Conservation (phyloP, 2,329 filamentous ascomycete species). For the Colletotrichum sp. region DNA sequence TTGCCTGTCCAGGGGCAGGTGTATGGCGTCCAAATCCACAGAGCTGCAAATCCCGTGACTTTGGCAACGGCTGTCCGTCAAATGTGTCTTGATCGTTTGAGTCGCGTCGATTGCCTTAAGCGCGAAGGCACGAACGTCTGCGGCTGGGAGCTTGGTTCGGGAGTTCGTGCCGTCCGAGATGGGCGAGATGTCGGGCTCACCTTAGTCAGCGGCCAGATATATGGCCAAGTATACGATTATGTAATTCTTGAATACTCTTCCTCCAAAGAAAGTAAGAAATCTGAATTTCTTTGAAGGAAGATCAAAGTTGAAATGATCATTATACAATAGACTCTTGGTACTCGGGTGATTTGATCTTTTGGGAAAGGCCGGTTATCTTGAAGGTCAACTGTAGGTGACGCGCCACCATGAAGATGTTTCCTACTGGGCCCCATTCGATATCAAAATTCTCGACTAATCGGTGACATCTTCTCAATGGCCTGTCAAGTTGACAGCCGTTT, state of each 20-base stretch:
- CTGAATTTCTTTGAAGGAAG: too few species aligned
- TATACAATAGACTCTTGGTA: not conserved
- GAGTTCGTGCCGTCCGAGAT: not conserved
- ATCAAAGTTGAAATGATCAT: not conserved
- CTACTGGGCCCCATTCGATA: too few species aligned
- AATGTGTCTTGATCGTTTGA: not conserved
- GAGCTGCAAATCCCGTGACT: not conserved
- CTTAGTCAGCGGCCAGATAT: not conserved
- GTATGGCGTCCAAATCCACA: not conserved
- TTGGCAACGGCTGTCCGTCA: not conserved
- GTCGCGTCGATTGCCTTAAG: not conserved
- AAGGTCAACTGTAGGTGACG: not conserved
- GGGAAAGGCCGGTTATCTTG: not conserved
- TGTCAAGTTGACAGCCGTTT: not conserved
- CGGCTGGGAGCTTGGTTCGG: not conserved
- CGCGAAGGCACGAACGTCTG: slow-evolving; percentile 1
- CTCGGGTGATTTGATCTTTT: not conserved
- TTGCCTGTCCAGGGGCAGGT: not conserved
- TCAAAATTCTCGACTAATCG: too few species aligned
- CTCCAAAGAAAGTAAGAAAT: not conserved
- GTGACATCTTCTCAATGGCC: too few species aligned
- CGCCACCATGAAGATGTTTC: not conserved
- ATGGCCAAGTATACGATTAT: not conserved
- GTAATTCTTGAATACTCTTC: not conserved
- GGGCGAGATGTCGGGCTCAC: not conserved